Conservation (phyloP, 495 filamentous ascomycete species). For the Ascodesmis nigricans region DNA sequence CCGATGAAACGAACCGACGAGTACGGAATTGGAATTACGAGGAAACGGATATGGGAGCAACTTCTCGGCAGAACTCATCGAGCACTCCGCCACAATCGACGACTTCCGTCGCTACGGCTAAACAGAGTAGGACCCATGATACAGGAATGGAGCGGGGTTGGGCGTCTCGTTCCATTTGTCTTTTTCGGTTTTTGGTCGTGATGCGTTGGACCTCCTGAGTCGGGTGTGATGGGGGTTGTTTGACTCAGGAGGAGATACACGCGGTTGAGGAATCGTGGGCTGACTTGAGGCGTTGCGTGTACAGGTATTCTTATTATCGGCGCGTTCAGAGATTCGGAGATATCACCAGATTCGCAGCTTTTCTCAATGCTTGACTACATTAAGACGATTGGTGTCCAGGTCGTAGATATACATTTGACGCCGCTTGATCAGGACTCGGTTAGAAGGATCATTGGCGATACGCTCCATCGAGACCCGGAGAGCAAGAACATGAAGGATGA, state of each 20-base stretch:
- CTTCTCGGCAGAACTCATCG: too few relatives aligned
- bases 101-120: not conserved
- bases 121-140: conserved; percentile 5
- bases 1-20: conserved; percentile 18
- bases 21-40: conserved; percentile 17
- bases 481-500: conserved; percentile 14
- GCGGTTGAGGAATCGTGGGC: too few relatives aligned
- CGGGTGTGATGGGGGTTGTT: too few relatives aligned
- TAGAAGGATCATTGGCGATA: conserved; percentile 20
- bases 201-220: too few relatives aligned
- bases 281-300: not conserved
- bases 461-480: conserved; percentile 18
- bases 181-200: too few relatives aligned
- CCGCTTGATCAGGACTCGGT: conserved; percentile 20
- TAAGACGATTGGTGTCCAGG: conserved; percentile 14
- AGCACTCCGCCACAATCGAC: not conserved
- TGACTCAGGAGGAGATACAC: too few relatives aligned
- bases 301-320: conserved; percentile 20
- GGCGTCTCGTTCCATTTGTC: conserved; percentile 1
- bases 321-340: conserved; percentile 20
- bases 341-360: conserved; percentile 18
- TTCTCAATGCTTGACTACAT: conserved; percentile 20
- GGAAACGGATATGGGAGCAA: too few relatives aligned
- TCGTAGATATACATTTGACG: conserved; percentile 18
- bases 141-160: conserved; percentile 5